Evolutionary conservation across 192 early-diverging fungal genomes (phyloP).

Genomic region (Phycomyces blakesleeanus): DNA sequence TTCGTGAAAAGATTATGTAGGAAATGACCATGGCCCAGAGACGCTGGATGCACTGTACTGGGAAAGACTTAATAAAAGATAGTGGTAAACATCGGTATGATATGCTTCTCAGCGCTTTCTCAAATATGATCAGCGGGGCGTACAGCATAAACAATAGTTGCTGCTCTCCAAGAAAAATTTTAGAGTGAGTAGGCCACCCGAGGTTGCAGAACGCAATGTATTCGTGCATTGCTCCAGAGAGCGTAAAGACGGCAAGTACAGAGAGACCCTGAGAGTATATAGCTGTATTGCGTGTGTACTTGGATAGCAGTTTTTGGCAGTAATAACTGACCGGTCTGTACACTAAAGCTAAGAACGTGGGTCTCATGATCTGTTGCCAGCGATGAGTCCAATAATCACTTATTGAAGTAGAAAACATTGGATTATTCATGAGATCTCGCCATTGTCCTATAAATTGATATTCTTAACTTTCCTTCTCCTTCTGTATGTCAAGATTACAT

Average conservation of each 20-base stretch:
- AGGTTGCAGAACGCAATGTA: slow-evolving; percentile 10
- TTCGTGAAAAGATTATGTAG: slow-evolving; percentile 5
- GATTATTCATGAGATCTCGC: slow-evolving; percentile 10
- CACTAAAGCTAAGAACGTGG: slow-evolving; percentile 6
- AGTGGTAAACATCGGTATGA: neutral
- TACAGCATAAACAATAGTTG: slow-evolving; percentile 11
- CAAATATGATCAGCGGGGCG: slow-evolving; percentile 13
- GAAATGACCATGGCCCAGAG: neutral
- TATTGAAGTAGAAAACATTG: slow-evolving; percentile 13
- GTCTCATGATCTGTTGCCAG: slow-evolving; percentile 19
- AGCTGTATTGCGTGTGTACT: neutral
- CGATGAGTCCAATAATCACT: slow-evolving; percentile 16
- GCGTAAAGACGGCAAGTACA: slow-evolving; percentile 15
- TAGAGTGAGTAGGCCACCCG: neutral
- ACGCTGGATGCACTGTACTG: neutral
- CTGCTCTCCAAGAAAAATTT: slow-evolving; percentile 15
- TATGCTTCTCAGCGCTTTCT: neutral
- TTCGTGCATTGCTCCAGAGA: slow-evolving; percentile 23
- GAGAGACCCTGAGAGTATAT: neutral
- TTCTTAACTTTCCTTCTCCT: neutral
- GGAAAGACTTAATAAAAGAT: slow-evolving; percentile 2
- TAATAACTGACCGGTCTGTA: slow-evolving; percentile 9
- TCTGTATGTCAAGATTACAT: neutral
- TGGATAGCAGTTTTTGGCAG: neutral
- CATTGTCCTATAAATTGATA: slow-evolving; percentile 13